phyloP scores from a whole-genome alignment of 1,139 yeast genomes.

The Kodamaea suecica region DNA sequence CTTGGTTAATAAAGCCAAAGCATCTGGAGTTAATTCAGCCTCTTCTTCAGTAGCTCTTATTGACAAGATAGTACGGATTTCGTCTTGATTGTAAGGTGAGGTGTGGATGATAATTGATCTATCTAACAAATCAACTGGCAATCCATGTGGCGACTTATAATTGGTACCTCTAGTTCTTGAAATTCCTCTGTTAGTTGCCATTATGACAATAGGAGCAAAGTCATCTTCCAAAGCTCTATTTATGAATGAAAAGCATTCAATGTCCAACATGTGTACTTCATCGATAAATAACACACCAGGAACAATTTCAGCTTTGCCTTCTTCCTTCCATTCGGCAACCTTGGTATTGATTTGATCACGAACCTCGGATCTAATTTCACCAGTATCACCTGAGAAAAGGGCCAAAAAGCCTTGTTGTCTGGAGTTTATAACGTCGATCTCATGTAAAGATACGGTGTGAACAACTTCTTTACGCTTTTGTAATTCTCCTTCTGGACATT shows the following conservation, averaged over 20 bases:
- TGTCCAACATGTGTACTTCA: conserved; percentile 98
- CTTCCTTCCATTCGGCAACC: conserved; percentile 99
- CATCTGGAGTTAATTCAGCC: conserved; percentile 79
- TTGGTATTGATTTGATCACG: conserved; percentile 96
- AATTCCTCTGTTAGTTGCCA: conserved; percentile 98
- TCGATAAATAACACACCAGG: conserved; percentile 99
- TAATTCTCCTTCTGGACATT: conserved; percentile 98
- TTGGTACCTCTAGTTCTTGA: conserved; percentile 90
- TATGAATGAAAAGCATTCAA: conserved; percentile 92
- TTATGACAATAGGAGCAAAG: conserved; percentile 92
- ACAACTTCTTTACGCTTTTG: conserved; percentile 94
- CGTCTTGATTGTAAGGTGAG: conserved; percentile 69
- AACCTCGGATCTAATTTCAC: conserved; percentile 93
- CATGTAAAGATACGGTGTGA: conserved; percentile 94
- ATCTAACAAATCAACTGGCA: conserved; percentile 91
- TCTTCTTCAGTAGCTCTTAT: conserved; percentile 98
- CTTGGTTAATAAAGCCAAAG: conserved; percentile 84
- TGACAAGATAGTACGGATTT: conserved; percentile 77
- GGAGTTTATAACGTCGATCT: conserved; percentile 96
- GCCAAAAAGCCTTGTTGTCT: conserved; percentile 98
- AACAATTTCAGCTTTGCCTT: conserved; percentile 96
- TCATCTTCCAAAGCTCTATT: conserved; percentile 97
- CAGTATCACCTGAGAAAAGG: conserved; percentile 94
- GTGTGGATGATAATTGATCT: conserved; percentile 93
- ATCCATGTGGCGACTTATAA: conserved; percentile 93